These are phyloP conservation scores for Dactylonectria macrodidyma DNA, from an alignment of 2,329 filamentous ascomycete genomes.

Conservation along the genomic window DNA sequence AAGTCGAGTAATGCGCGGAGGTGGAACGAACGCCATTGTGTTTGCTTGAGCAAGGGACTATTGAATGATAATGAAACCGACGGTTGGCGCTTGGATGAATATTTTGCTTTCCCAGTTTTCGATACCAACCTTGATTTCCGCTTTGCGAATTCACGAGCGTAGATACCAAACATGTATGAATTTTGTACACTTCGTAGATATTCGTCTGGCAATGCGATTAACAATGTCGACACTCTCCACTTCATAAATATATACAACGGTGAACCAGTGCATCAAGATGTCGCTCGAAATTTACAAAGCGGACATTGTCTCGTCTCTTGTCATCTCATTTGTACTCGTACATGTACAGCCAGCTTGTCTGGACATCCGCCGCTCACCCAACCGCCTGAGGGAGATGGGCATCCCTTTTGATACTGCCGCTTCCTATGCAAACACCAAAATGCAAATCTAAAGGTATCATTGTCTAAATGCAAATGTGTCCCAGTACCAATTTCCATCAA, in stretches of 20 bases:
- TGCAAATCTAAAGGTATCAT: slow-evolving; percentile 50
- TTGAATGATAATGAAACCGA: too few relatives aligned
- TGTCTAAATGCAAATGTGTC: slow-evolving; percentile 43
- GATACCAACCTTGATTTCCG: neutral
- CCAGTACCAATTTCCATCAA: slow-evolving; percentile 38
- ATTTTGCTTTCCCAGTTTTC: neutral
- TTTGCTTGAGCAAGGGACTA: neutral
- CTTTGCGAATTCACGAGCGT: neutral
- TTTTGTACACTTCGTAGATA: neutral
- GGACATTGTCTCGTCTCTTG: slow-evolving; percentile 13
- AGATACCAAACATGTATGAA: neutral
- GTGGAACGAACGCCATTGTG: neutral
- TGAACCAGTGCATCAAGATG: neutral
- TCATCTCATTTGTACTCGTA: slow-evolving; percentile 31
- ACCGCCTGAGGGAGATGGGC: slow-evolving; percentile 8
- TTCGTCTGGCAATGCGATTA: too few relatives aligned
- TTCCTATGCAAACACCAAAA: slow-evolving; percentile 32
- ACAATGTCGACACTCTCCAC: too few relatives aligned
- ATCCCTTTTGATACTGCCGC: slow-evolving; percentile 5
- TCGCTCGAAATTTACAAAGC: neutral
- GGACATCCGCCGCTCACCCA: slow-evolving; percentile 2
- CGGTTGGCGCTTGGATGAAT: neutral
- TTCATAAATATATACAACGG: neutral
- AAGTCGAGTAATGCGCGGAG: neutral
- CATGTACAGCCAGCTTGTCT: slow-evolving; percentile 14